phyloP scores from a whole-genome alignment of 768 basidiomycete genomes.

The Suillus ampliporus region DNA sequence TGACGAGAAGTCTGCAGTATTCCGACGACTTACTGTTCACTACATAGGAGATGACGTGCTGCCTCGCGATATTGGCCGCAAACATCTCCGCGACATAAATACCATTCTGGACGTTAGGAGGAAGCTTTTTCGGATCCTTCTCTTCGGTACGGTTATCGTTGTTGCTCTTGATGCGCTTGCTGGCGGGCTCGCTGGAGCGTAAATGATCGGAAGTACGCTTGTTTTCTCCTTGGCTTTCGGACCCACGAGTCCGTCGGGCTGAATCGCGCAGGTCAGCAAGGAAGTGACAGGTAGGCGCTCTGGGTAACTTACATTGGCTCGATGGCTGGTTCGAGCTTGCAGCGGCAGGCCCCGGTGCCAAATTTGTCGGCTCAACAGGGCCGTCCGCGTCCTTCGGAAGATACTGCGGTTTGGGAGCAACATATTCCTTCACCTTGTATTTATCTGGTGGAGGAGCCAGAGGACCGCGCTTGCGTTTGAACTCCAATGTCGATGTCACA shows the following conservation, averaged over 20 bases:
- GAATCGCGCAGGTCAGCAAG: neutral
- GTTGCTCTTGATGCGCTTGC: no score
- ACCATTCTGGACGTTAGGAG: constrained; percentile 5
- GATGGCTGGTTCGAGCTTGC: neutral
- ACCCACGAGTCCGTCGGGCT: neutral
- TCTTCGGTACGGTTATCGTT: neutral
- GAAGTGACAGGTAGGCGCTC: neutral
- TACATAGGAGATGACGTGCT: constrained; percentile 1
- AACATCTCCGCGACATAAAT: constrained; percentile 8
- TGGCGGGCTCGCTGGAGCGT: neutral
- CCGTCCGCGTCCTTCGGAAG: neutral
- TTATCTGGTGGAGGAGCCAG: neutral
- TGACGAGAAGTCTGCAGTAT: neutral
- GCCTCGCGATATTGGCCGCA: constrained; percentile 5
- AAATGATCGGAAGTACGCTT: neutral
- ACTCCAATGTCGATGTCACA: neutral
- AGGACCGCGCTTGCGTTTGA: neutral
- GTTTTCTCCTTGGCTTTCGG: no score
- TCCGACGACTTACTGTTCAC: neutral
- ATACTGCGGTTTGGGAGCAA: neutral
- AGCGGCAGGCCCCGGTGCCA: neutral
- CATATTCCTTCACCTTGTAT: neutral
- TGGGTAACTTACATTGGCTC: neutral
- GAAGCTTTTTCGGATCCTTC: neutral
- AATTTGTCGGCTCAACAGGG: neutral